Evolutionary conservation across 805 yeast genomes (phyloP).

Genomic region (Candida peoriensis): DNA sequence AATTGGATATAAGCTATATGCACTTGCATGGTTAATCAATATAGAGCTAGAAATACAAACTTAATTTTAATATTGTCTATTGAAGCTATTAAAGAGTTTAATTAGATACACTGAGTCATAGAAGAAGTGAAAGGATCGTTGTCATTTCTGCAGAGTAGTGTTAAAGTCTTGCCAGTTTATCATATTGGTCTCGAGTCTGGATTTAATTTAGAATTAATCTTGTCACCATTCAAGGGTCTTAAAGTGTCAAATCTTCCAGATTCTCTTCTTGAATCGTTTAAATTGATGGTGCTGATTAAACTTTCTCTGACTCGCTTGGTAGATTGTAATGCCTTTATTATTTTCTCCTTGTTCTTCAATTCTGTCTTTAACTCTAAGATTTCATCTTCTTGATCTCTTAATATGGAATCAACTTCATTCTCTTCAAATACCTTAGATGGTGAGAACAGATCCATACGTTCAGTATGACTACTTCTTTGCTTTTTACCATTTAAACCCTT

Average conservation of each 20-base stretch:
- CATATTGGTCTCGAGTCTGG: no score
- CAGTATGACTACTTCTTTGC: background rate
- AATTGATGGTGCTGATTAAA: constrained; percentile 23
- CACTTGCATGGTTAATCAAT: no score
- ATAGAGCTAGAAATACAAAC: no score
- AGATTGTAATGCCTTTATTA: constrained; percentile 68
- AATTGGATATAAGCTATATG: no score
- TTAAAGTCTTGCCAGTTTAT: no score
- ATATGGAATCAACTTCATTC: constrained; percentile 24
- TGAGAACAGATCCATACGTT: constrained; percentile 3
- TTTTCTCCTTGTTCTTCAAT: constrained; percentile 68
- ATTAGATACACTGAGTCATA: no score
- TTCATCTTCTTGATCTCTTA: constrained; percentile 64
- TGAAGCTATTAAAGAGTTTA: no score
- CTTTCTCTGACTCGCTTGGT: constrained; percentile 53
- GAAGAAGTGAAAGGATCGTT: no score
- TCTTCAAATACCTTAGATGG: constrained; percentile 14
- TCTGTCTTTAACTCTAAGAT: constrained; percentile 57
- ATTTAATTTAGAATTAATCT: no score
- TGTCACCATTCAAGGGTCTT: constrained; percentile 18
- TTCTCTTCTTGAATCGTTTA: constrained; percentile 24
- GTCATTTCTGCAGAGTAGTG: no score
- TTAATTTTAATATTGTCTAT: no score
- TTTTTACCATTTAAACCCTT: constrained; percentile 2
- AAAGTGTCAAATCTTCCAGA: constrained; percentile 14